Percentiles rank a stretch among this genome's conserved stretches.
phyloP scores from a whole-genome alignment of 371 early-diverging fungal species.

The Mortierella sp. region DNA sequence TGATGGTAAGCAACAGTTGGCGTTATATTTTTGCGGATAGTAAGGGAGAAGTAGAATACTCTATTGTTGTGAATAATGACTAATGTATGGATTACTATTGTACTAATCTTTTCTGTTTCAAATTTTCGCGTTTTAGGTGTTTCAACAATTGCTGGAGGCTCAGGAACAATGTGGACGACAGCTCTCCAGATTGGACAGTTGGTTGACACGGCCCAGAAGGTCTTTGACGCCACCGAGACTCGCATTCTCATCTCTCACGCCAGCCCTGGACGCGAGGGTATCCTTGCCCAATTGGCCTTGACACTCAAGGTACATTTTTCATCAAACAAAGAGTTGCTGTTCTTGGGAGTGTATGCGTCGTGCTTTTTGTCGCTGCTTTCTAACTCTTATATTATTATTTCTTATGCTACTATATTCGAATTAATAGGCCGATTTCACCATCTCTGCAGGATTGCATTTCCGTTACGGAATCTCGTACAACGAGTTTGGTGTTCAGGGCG shows the following conservation, averaged over 20 bases:
- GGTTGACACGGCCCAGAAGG: conserved; percentile 71
- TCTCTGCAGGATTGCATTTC: conserved; percentile 79
- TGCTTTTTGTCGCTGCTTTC: not conserved
- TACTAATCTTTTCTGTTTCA: not conserved
- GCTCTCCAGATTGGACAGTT: conserved; percentile 77
- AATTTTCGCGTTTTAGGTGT: conserved; percentile 53
- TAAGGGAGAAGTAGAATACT: not conserved
- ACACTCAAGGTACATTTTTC: conserved; percentile 64
- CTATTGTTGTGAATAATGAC: not conserved
- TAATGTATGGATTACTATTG: not conserved
- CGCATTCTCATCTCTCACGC: conserved; percentile 74
- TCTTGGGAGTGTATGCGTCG: not conserved
- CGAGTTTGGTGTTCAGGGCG: conserved; percentile 75
- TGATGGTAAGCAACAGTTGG: conserved; percentile 62
- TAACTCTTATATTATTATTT: not conserved
- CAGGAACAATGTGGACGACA: conserved; percentile 81
- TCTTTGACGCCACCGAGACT: conserved; percentile 70
- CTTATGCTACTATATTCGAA: not conserved
- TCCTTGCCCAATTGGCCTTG: conserved; percentile 75
- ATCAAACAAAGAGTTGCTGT: not conserved
- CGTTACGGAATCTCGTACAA: conserved; percentile 80
- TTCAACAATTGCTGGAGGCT: conserved; percentile 78
- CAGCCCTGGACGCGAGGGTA: conserved; percentile 75
- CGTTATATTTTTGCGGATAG: not conserved
- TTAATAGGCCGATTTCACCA: conserved; percentile 73